Percentiles rank a stretch among this genome's conserved stretches.
Conservation (phyloP, 768 basidiomycete species). For the Mycena galopus region DNA sequence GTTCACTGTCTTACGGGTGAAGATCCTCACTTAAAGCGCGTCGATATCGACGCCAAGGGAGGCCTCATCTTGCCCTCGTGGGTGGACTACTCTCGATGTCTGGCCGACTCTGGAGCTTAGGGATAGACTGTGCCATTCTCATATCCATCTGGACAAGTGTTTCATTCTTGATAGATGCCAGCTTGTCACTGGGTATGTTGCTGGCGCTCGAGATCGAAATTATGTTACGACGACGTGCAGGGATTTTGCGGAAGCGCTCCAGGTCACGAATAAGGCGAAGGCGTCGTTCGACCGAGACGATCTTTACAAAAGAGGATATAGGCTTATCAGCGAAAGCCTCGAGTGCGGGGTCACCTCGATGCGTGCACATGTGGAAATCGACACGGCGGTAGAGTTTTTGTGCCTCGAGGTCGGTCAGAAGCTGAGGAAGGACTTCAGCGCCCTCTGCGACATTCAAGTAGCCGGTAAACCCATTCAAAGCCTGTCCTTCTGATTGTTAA, state of each 20-base stretch:
- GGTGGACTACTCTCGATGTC: conserved; percentile 15
- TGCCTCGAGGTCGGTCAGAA: conserved; percentile 67
- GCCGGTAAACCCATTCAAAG: conserved; percentile 55
- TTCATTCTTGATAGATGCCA: conserved; percentile 71
- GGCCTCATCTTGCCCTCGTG: conserved; percentile 50
- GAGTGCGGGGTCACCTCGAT: conserved; percentile 74
- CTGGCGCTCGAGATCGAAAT: neutral
- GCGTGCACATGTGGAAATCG: conserved; percentile 79
- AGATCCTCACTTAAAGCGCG: neutral
- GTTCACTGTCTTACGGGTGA: conserved; percentile 12
- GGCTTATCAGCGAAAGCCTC: conserved; percentile 69
- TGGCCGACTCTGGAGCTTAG: neutral
- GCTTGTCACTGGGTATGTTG: conserved; percentile 64
- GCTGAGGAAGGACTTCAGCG: conserved; percentile 59
- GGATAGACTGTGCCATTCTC: conserved; percentile 66
- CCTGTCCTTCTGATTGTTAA: conserved; percentile 1
- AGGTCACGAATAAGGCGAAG: conserved; percentile 66
- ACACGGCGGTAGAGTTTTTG: conserved; percentile 62
- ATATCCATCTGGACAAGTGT: conserved; percentile 79
- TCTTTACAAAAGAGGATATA: conserved; percentile 64
- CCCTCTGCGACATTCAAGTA: conserved; percentile 68
- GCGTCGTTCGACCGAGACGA: conserved; percentile 60
- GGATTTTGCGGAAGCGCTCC: conserved; percentile 68
- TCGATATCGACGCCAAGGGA: conserved; percentile 41
- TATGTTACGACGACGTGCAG: conserved; percentile 45